A percentile compares a stretch with the other conserved stretches of the same genome.
phyloP scores from a whole-genome alignment of 352 stramenopile species.

The Pythium biforme region DNA sequence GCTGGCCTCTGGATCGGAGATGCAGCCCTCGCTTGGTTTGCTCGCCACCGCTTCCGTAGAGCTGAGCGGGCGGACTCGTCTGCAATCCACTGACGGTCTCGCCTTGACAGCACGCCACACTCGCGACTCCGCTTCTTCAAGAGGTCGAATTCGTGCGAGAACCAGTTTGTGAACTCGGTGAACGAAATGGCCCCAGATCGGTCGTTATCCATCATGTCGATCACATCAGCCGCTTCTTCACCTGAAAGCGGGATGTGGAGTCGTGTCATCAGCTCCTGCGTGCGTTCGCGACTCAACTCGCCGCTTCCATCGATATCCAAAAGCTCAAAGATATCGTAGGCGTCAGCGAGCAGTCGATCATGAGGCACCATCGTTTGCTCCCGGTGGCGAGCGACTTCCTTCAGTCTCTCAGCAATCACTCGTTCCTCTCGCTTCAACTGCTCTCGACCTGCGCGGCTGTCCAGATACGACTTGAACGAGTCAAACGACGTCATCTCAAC shows the following conservation, averaged over 20 bases:
- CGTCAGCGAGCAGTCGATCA: conserved; percentile 50
- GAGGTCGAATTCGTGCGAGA: conserved; percentile 52
- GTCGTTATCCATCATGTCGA: conserved; percentile 84
- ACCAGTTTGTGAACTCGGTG: conserved; percentile 66
- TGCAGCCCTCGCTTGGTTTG: conserved; percentile 18
- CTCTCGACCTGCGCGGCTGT: conserved; percentile 44
- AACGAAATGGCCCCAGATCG: conserved; percentile 64
- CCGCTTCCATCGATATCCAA: conserved; percentile 49
- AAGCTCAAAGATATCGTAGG: conserved; percentile 69
- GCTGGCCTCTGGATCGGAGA: background rate
- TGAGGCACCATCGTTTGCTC: conserved; percentile 33
- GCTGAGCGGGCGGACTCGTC: conserved; percentile 50
- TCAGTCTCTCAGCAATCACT: conserved; percentile 36
- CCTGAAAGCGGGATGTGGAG: conserved; percentile 56
- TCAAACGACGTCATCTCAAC: conserved; percentile 56
- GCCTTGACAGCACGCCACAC: conserved; percentile 50
- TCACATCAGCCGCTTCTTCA: conserved; percentile 59
- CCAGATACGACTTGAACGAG: conserved; percentile 53
- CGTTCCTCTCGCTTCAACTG: conserved; percentile 54
- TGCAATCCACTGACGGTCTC: conserved; percentile 65
- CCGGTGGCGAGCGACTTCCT: conserved; percentile 41
- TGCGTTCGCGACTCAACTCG: conserved; percentile 49
- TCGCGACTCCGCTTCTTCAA: conserved; percentile 50
- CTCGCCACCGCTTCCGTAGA: conserved; percentile 51
- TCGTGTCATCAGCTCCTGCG: conserved; percentile 45